Evolutionary conservation across 2,329 filamentous ascomycete genomes (phyloP).

Genomic region (Hypoxylon sp.): DNA sequence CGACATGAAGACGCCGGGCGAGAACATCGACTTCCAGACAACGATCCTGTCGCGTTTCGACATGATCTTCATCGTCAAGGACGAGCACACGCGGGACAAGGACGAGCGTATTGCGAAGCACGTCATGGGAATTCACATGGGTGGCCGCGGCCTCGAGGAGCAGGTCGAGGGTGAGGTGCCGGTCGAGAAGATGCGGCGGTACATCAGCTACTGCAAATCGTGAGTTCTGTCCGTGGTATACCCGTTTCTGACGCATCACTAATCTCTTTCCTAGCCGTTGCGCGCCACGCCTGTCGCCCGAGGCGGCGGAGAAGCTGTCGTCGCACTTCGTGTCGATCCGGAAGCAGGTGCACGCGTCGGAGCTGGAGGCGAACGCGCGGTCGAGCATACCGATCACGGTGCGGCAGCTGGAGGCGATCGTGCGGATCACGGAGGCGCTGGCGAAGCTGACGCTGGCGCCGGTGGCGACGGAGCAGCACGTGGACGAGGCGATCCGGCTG

Average conservation of each 20-base stretch:
- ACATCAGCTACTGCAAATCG: slow-evolving; percentile 96
- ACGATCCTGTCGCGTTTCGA: slow-evolving; percentile 98
- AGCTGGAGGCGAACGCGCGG: slow-evolving; percentile 87
- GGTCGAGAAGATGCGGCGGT: slow-evolving; percentile 96
- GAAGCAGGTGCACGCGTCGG: slow-evolving; percentile 89
- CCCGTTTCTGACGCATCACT: slow-evolving; percentile 11
- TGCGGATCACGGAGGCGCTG: slow-evolving; percentile 94
- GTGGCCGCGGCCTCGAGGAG: slow-evolving; percentile 82
- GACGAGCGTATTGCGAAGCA: slow-evolving; percentile 95
- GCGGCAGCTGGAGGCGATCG: slow-evolving; percentile 94
- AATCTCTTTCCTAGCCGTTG: slow-evolving; percentile 71
- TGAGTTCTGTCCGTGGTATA: slow-evolving; percentile 55
- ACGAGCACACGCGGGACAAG: slow-evolving; percentile 88
- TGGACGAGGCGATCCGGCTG: slow-evolving; percentile 95
- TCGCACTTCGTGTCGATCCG: slow-evolving; percentile 98
- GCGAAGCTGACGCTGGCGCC: slow-evolving; percentile 89
- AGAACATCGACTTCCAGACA: slow-evolving; percentile 99
- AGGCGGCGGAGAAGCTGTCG: slow-evolving; percentile 93
- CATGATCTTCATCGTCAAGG: slow-evolving; percentile 99
- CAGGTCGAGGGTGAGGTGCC: slow-evolving; percentile 86
- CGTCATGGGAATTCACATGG: slow-evolving; percentile 98
- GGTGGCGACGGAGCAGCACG: slow-evolving; percentile 87
- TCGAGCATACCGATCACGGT: slow-evolving; percentile 97
- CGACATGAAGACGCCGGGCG: slow-evolving; percentile 94
- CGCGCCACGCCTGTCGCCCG: slow-evolving; percentile 86